These are phyloP conservation scores for Balakata baccata DNA, from an alignment of 345 rosid genomes.

Conservation along the genomic window DNA sequence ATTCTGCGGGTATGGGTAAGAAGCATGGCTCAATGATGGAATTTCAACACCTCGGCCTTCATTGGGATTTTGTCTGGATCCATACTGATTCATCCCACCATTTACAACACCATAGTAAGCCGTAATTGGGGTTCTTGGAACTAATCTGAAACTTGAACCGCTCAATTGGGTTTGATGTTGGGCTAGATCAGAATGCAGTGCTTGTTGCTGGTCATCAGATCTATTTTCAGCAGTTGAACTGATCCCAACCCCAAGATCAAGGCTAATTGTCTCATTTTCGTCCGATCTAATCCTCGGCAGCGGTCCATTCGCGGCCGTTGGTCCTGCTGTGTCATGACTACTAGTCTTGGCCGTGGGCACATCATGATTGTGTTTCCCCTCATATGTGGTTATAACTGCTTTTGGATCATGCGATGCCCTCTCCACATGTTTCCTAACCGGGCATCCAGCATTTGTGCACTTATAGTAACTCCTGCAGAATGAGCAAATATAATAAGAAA, in stretches of 20 bases:
- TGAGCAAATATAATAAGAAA: neutral
- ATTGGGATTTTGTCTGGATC: constrained; percentile 46
- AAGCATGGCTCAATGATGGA: constrained; percentile 49
- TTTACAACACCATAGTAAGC: constrained; percentile 56
- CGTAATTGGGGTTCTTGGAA: constrained; percentile 45
- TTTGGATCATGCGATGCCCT: constrained; percentile 99
- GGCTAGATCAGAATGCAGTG: constrained; percentile 35
- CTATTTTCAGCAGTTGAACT: constrained; percentile 47
- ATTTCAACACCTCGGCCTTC: constrained; percentile 47
- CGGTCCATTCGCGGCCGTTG: constrained; percentile 35
- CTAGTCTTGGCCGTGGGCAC: constrained; percentile 72
- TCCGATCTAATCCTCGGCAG: constrained; percentile 50
- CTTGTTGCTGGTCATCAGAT: constrained; percentile 42
- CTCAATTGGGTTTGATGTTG: constrained; percentile 42
- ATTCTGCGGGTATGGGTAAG: constrained; percentile 68
- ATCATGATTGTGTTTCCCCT: constrained; percentile 96
- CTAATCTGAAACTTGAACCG: constrained; percentile 48
- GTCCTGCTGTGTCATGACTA: constrained; percentile 61
- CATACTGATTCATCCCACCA: constrained; percentile 50
- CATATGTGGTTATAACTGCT: constrained; percentile 97
- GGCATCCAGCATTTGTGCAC: constrained; percentile 91
- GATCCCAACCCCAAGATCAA: constrained; percentile 91
- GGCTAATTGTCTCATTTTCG: constrained; percentile 73
- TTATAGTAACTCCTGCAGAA: constrained; percentile 89
- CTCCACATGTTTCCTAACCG: constrained; percentile 97